Conservation (phyloP, 306 rosid species). For the Sphenostylis stenocarpa region DNA sequence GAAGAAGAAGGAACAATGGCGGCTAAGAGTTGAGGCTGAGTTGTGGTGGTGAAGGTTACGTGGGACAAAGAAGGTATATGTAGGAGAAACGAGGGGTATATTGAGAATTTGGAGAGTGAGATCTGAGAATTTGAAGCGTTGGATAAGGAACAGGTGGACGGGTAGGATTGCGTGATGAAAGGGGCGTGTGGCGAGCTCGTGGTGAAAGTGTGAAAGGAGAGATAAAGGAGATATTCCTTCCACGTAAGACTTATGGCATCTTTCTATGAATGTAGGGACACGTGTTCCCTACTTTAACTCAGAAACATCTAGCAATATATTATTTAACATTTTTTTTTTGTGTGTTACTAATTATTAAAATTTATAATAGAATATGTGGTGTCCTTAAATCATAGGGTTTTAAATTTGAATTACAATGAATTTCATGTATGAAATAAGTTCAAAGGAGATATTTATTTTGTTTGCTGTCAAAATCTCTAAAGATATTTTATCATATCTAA, state of each 20-base stretch:
- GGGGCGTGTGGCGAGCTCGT: slow-evolving; percentile 73
- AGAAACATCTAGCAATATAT: background rate
- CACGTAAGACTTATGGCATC: slow-evolving; percentile 14
- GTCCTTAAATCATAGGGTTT: too few relatives aligned
- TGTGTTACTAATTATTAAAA: too few relatives aligned
- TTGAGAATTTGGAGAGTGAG: background rate
- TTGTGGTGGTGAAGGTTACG: background rate
- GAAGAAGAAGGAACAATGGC: slow-evolving; percentile 9
- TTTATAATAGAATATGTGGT: too few relatives aligned
- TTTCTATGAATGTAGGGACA: background rate
- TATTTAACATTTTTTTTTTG: too few relatives aligned
- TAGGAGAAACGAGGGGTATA: slow-evolving; percentile 12
- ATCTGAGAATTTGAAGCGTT: slow-evolving; percentile 17
- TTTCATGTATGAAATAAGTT: too few relatives aligned
- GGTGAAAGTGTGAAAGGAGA: slow-evolving; percentile 15
- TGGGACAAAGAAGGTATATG: slow-evolving; percentile 2
- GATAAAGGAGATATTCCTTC: background rate
- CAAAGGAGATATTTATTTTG: too few relatives aligned
- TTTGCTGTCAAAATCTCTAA: too few relatives aligned
- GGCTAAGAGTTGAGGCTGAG: background rate
- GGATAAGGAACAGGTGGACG: slow-evolving; percentile 31
- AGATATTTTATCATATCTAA: too few relatives aligned
- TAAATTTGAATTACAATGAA: too few relatives aligned
- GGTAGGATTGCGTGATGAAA: background rate
- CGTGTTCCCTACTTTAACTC: slow-evolving; percentile 14